These are phyloP conservation scores for Trifolium pratense DNA, from an alignment of 306 rosid species.

Conservation along the genomic window DNA sequence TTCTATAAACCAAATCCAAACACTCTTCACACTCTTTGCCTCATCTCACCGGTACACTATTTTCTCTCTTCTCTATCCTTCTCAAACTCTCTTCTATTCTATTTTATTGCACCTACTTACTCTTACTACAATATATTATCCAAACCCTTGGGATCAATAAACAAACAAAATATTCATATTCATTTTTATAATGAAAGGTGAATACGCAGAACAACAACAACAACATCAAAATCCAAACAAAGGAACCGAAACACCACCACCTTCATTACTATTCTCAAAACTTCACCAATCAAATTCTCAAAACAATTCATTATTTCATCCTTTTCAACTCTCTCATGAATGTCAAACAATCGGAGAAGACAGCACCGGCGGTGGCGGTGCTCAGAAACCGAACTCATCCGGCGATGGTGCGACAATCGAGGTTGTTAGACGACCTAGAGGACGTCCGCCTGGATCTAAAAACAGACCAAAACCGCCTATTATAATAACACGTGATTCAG, in stretches of 20 bases:
- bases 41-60: not conserved
- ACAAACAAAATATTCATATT: conserved; percentile 14
- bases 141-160: conserved; percentile 23
- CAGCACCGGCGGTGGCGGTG: conserved; percentile 37
- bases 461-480: conserved; percentile 82
- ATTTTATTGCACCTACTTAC: not conserved
- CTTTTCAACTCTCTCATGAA: conserved; percentile 54
- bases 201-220: conserved; percentile 56
- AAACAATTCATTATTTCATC: conserved; percentile 48
- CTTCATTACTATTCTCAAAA: conserved; percentile 63
- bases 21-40: conserved; percentile 22
- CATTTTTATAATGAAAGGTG: conserved; percentile 65
- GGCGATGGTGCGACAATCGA: conserved; percentile 82
- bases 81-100: not conserved
- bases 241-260: conserved; percentile 43
- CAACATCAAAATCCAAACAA: conserved; percentile 38
- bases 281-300: conserved; percentile 49
- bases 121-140: conserved; percentile 13
- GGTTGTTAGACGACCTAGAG: conserved; percentile 73
- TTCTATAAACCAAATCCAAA: conserved; percentile 49
- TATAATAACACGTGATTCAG: conserved; percentile 69
- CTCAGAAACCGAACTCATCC: conserved; percentile 42
- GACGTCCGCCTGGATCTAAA: conserved; percentile 95
- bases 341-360: conserved; percentile 48
- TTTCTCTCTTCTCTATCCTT: not conserved